phyloP scores from a whole-genome alignment of 768 basidiomycete species.

The Mycena pura region DNA sequence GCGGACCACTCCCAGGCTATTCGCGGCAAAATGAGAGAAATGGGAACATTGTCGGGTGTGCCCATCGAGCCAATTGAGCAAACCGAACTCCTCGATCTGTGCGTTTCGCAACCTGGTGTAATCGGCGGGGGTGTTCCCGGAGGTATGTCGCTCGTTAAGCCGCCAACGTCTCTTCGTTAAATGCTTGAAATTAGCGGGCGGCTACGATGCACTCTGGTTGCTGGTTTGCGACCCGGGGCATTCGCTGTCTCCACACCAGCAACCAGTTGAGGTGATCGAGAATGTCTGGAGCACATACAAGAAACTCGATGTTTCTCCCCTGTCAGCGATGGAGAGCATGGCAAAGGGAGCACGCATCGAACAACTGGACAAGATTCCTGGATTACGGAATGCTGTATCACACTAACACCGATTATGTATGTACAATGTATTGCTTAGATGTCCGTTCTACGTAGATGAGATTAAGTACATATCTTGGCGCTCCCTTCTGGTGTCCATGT shows the following conservation, averaged over 20 bases:
- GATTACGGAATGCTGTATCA: constrained; percentile 52
- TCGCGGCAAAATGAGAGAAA: constrained; percentile 79
- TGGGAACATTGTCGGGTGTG: constrained; percentile 79
- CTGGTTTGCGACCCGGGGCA: constrained; percentile 70
- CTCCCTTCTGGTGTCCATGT: constrained; percentile 77
- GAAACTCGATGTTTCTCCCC: constrained; percentile 71
- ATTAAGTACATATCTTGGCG: constrained; percentile 73
- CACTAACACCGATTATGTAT: constrained; percentile 16
- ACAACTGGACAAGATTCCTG: constrained; percentile 58
- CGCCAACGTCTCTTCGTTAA: constrained; percentile 1
- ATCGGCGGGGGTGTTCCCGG: constrained; percentile 97
- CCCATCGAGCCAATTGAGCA: constrained; percentile 93
- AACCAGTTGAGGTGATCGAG: constrained; percentile 68
- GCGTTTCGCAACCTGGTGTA: constrained; percentile 80
- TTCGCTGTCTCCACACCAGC: constrained; percentile 49
- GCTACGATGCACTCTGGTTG: constrained; percentile 97
- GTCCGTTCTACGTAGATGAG: constrained; percentile 20
- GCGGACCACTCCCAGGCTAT: constrained; percentile 67
- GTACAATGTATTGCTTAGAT: constrained; percentile 26
- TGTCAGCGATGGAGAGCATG: constrained; percentile 73
- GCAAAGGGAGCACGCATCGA: constrained; percentile 73
- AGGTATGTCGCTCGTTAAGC: constrained; percentile 57
- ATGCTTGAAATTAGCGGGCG: constrained; percentile 78
- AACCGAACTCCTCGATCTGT: constrained; percentile 80
- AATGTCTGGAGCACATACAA: constrained; percentile 70